Conservation (phyloP, 2,329 filamentous ascomycete species). For the Westerdykella ornata region DNA sequence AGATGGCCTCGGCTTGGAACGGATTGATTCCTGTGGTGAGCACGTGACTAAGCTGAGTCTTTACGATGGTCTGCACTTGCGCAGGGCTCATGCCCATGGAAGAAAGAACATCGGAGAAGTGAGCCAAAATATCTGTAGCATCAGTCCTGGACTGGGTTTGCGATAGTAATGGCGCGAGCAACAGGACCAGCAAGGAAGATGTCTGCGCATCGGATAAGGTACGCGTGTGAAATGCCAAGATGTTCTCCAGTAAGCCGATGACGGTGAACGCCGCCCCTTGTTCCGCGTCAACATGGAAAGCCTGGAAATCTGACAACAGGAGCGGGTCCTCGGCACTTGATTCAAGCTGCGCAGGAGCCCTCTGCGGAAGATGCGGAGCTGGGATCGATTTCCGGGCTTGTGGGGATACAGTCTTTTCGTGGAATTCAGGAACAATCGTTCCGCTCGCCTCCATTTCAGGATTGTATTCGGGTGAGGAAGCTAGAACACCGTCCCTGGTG, state of each 20-base stretch:
- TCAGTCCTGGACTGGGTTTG: conserved; percentile 34
- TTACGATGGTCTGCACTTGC: conserved; percentile 39
- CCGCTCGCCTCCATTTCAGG: conserved; percentile 39
- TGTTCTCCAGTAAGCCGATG: conserved; percentile 38
- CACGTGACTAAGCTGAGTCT: conserved; percentile 36
- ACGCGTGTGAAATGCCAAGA: conserved; percentile 39
- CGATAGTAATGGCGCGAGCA: conserved; percentile 43
- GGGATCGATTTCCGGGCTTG: conserved; percentile 13
- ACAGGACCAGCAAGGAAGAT: conserved; percentile 42
- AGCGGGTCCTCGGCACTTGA: conserved; percentile 23
- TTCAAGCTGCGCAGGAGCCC: conserved; percentile 21
- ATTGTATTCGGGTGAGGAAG: conserved; percentile 21
- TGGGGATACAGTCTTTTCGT: conserved; percentile 23
- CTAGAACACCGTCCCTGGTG: conserved; percentile 24
- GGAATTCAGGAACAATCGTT: conserved; percentile 36
- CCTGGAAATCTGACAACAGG: conserved; percentile 34
- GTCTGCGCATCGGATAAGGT: conserved; percentile 43
- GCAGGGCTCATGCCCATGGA: conserved; percentile 33
- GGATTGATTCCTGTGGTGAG: conserved; percentile 43
- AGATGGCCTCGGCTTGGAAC: conserved; percentile 50
- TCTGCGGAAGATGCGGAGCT: conserved; percentile 15
- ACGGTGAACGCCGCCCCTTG: conserved; percentile 35
- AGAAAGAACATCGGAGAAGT: conserved; percentile 38
- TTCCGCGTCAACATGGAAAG: conserved; percentile 31
- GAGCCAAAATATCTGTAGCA: conserved; percentile 23